Evolutionary conservation across 139 green algal genomes (phyloP).

Genomic region (Edaphochlamys debaryana): DNA sequence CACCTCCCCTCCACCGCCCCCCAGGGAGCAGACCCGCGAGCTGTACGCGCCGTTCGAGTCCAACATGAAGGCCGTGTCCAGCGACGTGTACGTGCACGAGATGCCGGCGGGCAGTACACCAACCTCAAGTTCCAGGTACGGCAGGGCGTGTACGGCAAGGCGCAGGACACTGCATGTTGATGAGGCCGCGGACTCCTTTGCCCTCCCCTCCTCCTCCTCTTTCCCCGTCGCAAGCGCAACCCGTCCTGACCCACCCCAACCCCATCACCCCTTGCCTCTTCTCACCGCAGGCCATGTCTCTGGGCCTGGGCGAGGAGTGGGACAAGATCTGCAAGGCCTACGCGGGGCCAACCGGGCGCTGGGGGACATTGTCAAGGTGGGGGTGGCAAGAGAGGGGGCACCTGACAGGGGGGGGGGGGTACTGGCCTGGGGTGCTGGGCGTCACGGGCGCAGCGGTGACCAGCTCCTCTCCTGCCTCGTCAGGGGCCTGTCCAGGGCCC

Average conservation of each 20-base stretch:
- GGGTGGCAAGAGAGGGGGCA: not conserved
- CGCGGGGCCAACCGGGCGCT: constrained; percentile 88
- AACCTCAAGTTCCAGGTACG: constrained; percentile 64
- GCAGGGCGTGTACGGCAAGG: constrained; percentile 71
- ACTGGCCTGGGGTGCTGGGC: too few relatives aligned
- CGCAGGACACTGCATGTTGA: constrained; percentile 70
- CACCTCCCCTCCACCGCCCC: too few relatives aligned
- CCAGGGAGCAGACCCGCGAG: constrained; percentile 81
- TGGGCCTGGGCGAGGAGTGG: constrained; percentile 90
- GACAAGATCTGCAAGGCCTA: constrained; percentile 87
- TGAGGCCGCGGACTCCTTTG: not conserved
- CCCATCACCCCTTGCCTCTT: too few relatives aligned
- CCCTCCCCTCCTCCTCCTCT: not conserved
- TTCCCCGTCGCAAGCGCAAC: too few relatives aligned
- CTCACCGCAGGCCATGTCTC: constrained; percentile 84
- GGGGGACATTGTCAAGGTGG: constrained; percentile 94
- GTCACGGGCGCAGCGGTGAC: too few relatives aligned
- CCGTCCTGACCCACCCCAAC: not conserved
- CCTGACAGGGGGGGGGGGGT: too few relatives aligned
- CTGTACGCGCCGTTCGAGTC: constrained; percentile 94
- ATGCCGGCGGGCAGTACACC: constrained; percentile 81
- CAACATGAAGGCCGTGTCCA: constrained; percentile 68
- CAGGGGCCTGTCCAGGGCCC: too few relatives aligned
- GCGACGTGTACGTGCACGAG: constrained; percentile 94
- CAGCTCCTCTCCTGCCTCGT: too few relatives aligned